Base-by-base conservation (phyloP, 2,329 filamentous ascomycete genomes). In the Penicillium sp. region DNA sequence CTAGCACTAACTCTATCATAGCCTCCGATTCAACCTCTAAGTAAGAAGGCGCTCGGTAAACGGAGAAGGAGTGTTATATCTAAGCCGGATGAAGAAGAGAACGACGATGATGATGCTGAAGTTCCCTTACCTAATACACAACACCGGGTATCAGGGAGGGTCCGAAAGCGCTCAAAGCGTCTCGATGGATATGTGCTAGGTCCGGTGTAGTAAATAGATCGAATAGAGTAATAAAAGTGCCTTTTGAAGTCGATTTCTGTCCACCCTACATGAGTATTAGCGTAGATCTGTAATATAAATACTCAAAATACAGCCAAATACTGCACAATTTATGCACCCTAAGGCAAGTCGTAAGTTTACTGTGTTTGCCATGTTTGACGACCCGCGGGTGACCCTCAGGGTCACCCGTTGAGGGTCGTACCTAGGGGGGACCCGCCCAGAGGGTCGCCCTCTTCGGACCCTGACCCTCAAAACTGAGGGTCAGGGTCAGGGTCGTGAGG, bases 401-500 rank as follows among this genome's bases (percentile, higher is more conserved):
- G 41, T 39, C 38, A 28, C 25, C 25, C 38, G 41, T 43, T 43
- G 3, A n/a, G 41, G 41, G 41, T 43, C 17, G 17, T 43, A n/a
- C 39, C 22, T 25, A 11, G 31, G 41, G 37, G 25, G 20, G 12
- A 55, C 53, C 54, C 35, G 20, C 42, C 43, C 20, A 6, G 43
- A 43, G 53, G 54, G 43, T 55, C 43, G 11, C n/a, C 28, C 20
- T 41, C 20, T 42, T 38, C n/a, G 54, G 39, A 47, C 34, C 54
- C 38, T 35, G 39, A 45, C 37, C 54, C 37, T 38, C 31, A 25
- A 20, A 48, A 28, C 8, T 45, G 17, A 37, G 20, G 54, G 43
- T 48, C 5, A 49, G 54, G 54, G 42, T 38, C 43, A 49, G 54
- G 54, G 31, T 55, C 20, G 39, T 48, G 34, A 37, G 34, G 54